Base-by-base conservation (phyloP, 306 rosid species). In the Mucuna pruriens region DNA sequence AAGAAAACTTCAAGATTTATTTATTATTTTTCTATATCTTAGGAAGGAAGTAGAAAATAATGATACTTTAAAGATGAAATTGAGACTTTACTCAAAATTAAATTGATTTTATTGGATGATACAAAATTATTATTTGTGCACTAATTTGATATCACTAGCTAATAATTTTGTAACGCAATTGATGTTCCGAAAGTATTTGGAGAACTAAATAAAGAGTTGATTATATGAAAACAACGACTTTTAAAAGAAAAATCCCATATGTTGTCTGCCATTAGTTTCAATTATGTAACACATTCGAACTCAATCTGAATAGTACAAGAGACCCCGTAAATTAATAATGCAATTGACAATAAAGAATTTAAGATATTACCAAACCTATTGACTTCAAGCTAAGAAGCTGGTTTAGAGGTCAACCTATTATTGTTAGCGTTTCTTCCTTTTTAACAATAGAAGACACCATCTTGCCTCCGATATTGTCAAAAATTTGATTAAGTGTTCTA, bases 311-410 rank as follows among this genome's bases (percentile, higher is more conserved):
- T 12, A 19, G n/a, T 20, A 19, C n/a, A 31, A 48, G 29, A 33
- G 22, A 39, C 70, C 67, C 57, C 11, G 12, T 25, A 86, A 84
- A 72, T 73, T 46, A 63, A 58, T 83, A 52, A 54, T 36, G 9
- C 88, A 79, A 86, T 73, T 84, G 70, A 17, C 34, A 39, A 67
- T 40, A 39, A 66, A 19, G 1, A 19, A 19, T 39, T 38, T 20
- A 38, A 81, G 49, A 62, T 58, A 58, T 66, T 40, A 75, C 60
- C 75, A 71, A 71, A 40, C 34, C 1, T 61, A 63, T 17, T 77
- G 87, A 80, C 88, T 71, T 77, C 44, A 31, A 31, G 74, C 36
- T n/a, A n/a, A n/a, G n/a, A n/a, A 52, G 12, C 36, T 62, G 66
- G 19, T 48, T 60, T 11, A 19, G 10, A 16, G 31, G 79, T 62